phyloP scores from a whole-genome alignment of 2,329 filamentous ascomycete genomes.

The Chrysoporthe deuterocubensis region DNA sequence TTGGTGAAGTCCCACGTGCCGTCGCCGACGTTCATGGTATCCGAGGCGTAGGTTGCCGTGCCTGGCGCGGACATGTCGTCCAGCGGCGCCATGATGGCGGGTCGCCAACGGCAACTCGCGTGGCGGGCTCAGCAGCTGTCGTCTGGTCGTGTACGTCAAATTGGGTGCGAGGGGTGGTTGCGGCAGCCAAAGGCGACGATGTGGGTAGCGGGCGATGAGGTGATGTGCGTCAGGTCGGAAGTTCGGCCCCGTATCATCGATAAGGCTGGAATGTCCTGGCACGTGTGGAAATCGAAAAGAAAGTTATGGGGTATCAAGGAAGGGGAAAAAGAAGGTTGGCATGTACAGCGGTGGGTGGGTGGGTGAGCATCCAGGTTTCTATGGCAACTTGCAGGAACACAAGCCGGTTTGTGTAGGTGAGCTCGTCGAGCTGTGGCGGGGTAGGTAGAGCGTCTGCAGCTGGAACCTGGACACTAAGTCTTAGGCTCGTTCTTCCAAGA shows the following conservation, averaged over 20 bases:
- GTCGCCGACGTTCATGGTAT: constrained; percentile 78
- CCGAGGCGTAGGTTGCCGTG: constrained; percentile 72
- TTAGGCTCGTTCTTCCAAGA: not conserved
- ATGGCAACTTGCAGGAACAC: constrained; percentile 7
- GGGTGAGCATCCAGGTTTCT: not conserved
- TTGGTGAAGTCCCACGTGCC: constrained; percentile 81
- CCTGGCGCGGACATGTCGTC: constrained; percentile 70
- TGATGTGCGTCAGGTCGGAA: constrained; percentile 1
- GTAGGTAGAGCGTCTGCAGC: not conserved
- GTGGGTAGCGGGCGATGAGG: not conserved
- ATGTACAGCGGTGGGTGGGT: not conserved
- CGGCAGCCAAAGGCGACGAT: not conserved
- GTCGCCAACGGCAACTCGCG: constrained; percentile 32
- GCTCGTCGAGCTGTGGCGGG: constrained; percentile 3
- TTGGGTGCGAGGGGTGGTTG: not conserved
- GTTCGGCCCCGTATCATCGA: constrained; percentile 4
- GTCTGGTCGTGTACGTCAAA: not conserved
- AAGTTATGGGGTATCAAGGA: not conserved
- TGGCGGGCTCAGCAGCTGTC: constrained; percentile 5
- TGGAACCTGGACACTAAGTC: not conserved
- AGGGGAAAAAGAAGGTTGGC: not conserved
- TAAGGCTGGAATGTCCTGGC: constrained; percentile 22
- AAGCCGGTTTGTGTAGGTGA: not conserved
- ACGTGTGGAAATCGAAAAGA: constrained; percentile 11
- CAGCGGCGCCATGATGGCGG: constrained; percentile 64